A percentile compares a stretch with the other conserved stretches of the same genome.
Conservation (phyloP, 2,329 filamentous ascomycete species). For the Fulvia fulva region DNA sequence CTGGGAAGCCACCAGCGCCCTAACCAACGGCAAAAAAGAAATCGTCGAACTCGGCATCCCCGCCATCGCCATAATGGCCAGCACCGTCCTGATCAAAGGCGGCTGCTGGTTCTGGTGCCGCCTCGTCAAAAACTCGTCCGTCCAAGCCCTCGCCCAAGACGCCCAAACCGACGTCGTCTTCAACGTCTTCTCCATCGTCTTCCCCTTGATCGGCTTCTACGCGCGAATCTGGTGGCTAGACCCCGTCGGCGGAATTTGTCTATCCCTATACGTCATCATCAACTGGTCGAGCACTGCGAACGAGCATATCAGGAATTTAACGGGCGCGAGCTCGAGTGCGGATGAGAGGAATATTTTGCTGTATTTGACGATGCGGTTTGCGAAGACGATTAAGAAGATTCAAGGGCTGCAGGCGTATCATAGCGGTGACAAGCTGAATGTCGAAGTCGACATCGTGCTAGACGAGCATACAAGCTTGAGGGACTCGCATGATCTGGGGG, state of each 20-base stretch:
- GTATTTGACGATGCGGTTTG: conserved; percentile 91
- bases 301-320: conserved; percentile 75
- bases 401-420: conserved; percentile 84
- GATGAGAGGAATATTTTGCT: conserved; percentile 81
- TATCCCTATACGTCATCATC: conserved; percentile 74
- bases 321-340: conserved; percentile 71
- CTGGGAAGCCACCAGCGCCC: conserved; percentile 63
- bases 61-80: conserved; percentile 74
- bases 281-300: conserved; percentile 73
- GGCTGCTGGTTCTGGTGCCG: conserved; percentile 85
- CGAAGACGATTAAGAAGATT: conserved; percentile 79
- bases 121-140: conserved; percentile 77
- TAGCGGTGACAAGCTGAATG: conserved; percentile 77
- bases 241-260: conserved; percentile 69
- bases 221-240: conserved; percentile 80
- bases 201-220: conserved; percentile 75
- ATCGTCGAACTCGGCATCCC: conserved; percentile 70
- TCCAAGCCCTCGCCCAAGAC: conserved; percentile 71
- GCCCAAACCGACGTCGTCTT: conserved; percentile 77
- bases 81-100: conserved; percentile 77
- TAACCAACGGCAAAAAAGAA: conserved; percentile 57
- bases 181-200: conserved; percentile 84
- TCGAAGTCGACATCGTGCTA: conserved; percentile 78
- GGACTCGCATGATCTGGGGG: conserved; percentile 75
- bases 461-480: conserved; percentile 70